Conservation (phyloP, 169 alveolate genomes). For the Cryptosporidium meleagridis region DNA sequence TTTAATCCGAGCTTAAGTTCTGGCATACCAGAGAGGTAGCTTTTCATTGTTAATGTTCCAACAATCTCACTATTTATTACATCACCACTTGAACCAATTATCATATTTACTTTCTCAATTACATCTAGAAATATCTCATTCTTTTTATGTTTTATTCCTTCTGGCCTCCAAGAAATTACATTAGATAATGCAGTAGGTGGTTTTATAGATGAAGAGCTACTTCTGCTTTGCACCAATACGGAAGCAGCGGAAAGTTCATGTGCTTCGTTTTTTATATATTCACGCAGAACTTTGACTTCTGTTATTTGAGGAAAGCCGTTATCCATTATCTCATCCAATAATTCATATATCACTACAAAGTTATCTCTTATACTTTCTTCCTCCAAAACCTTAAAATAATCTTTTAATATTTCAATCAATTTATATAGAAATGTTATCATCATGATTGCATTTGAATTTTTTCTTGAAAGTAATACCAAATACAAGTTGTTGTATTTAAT, state of each 20-base stretch:
- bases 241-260: constrained; percentile 81
- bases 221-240: constrained; percentile 70
- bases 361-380: constrained; percentile 99
- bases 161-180: constrained; percentile 94
- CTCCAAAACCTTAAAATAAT: constrained; percentile 95
- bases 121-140: constrained; percentile 99
- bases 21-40: constrained; percentile 99
- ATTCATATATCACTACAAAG: constrained; percentile 98
- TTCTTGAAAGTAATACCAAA: constrained; percentile 83
- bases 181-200: constrained; percentile 94
- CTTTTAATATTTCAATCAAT: constrained; percentile 90
- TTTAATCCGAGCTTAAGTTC: constrained; percentile 97
- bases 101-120: constrained; percentile 95
- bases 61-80: constrained; percentile 95
- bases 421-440: constrained; percentile 87
- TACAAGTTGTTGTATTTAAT: constrained; percentile 94
- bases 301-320: constrained; percentile 99
- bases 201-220: constrained; percentile 77
- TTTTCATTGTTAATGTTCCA: constrained; percentile 96
- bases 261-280: constrained; percentile 93
- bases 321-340: constrained; percentile 99
- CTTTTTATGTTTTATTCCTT: constrained; percentile 97
- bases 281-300: constrained; percentile 92
- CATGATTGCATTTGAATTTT: constrained; percentile 88
- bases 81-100: constrained; percentile 85